Evolutionary conservation across 805 yeast species (phyloP).

Genomic region (Saturnispora silvae): DNA sequence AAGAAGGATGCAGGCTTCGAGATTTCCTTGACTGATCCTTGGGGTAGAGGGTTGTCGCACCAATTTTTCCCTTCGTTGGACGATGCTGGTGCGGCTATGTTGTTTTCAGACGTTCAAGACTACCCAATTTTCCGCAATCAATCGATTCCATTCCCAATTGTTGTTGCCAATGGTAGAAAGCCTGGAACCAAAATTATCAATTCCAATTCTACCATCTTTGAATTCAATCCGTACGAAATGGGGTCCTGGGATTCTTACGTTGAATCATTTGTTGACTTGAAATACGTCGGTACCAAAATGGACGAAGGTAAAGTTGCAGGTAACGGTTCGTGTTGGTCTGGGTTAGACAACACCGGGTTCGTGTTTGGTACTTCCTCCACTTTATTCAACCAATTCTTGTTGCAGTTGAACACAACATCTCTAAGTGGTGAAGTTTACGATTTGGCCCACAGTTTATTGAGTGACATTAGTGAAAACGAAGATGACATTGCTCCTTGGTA

Average conservation of each 20-base stretch:
- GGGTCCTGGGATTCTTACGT: conserved; percentile 85
- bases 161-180: conserved; percentile 55
- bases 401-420: conserved; percentile 46
- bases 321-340: conserved; percentile 41
- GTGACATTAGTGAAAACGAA: conserved; percentile 32
- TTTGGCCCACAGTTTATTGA: conserved; percentile 36
- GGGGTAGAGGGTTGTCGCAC: conserved; percentile 69
- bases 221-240: conserved; percentile 56
- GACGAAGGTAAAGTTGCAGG: conserved; percentile 44
- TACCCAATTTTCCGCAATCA: conserved; percentile 50
- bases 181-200: conserved; percentile 48
- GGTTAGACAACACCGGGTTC: conserved; percentile 76
- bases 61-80: conserved; percentile 56
- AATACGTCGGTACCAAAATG: conserved; percentile 61
- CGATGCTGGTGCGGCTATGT: conserved; percentile 53
- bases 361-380: conserved; percentile 77
- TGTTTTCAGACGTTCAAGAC: conserved; percentile 47
- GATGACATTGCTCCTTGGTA: conserved; percentile 59
- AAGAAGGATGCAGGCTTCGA: conserved; percentile 57
- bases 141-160: conserved; percentile 64
- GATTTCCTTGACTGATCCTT: conserved; percentile 61
- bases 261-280: conserved; percentile 50
- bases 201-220: conserved; percentile 59
- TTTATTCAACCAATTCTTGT: conserved; percentile 57
- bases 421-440: conserved; percentile 35